These are phyloP conservation scores for Trichosporon sp. DNA, from an alignment of 1,284 basidiomycete genomes.

Conservation along the genomic window DNA sequence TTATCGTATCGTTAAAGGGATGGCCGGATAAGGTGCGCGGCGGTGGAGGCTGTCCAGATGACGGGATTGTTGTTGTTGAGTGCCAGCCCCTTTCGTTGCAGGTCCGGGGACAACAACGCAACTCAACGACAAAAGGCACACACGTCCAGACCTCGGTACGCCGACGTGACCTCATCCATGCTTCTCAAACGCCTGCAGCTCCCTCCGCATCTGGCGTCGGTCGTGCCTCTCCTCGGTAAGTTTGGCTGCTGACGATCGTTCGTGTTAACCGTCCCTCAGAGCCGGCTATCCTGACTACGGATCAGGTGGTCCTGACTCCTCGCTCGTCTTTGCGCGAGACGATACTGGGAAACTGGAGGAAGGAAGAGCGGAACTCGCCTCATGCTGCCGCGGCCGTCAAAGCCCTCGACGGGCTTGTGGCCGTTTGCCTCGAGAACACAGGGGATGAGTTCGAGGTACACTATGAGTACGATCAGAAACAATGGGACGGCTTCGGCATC, in stretches of 20 bases:
- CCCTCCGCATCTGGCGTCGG: conserved; percentile 34
- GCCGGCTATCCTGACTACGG: conserved; percentile 42
- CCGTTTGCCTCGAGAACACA: conserved; percentile 28
- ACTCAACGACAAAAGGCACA: neutral
- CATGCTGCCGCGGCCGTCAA: neutral
- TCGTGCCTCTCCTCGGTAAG: conserved; percentile 43
- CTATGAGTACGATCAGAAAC: neutral
- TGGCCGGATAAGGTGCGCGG: neutral
- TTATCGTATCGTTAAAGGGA: conserved; percentile 13
- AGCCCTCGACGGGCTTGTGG: conserved; percentile 39
- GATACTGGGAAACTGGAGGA: neutral
- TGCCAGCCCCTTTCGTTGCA: neutral
- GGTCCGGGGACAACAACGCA: neutral
- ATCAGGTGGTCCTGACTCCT: conserved; percentile 47
- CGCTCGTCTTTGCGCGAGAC: conserved; percentile 27
- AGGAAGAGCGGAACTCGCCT: neutral
- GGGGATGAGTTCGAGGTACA: conserved; percentile 6
- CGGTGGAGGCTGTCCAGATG: conserved; percentile 26
- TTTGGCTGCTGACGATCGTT: neutral
- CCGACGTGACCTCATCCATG: conserved; percentile 39
- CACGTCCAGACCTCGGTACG: neutral
- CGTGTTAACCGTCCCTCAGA: conserved; percentile 23
- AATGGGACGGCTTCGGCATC: conserved; percentile 46
- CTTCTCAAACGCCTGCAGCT: conserved; percentile 48
- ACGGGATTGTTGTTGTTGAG: conserved; percentile 15